Evolutionary conservation across 2,329 filamentous ascomycete genomes (phyloP), one percentile per base, ranked within the genome.

Genomic region (Penicillium sp.): DNA sequence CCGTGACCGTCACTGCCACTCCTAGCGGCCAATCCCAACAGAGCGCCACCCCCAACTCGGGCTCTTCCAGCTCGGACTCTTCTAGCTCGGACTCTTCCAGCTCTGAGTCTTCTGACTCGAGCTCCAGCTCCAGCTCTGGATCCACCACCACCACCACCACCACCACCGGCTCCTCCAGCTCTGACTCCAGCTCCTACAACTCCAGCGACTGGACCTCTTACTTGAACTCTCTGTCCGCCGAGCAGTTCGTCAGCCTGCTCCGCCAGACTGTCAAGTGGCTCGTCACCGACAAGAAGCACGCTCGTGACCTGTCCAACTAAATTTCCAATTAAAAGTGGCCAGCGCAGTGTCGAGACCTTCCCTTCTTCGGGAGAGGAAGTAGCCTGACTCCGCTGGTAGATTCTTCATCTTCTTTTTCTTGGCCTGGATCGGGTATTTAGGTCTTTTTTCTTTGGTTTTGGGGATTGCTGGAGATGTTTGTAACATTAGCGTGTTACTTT

Each of bases 231-330:
- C 55, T 70, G 49, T 67, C 57, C 44, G 61, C 68, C 21, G 63
- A 67, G 3, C 56, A 69, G 58, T 61, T 68, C 53, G 57, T 70
- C 52, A 61, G 44, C 48, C 32, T 64, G 15, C 51, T 70, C 44
- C 64, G 61, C 45, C 49, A 67, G 49, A 70, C 68, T 24, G 37
- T 68, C 39, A 63, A 61, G 51, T 70, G 68, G 68, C 56, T 70
- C 42, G 61, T 68, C 55, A 64, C 60, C 17, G 61, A 69, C 46
- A 65, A 68, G 61, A 60, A 61, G 54, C 68, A 70, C 55, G 61
- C 68, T 18, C 68, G 68, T 54, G 62, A 63, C 43, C 48, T 66
- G 41, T 53, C 62, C 41, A 49, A 55, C 18, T 69, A 66, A 59
- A 59, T 26, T 24, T 20, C 24, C 23, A 29, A 29, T 42, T n/a